Base-by-base conservation (phyloP, 2,329 filamentous ascomycete genomes). In the Xylariaceae sp. region DNA sequence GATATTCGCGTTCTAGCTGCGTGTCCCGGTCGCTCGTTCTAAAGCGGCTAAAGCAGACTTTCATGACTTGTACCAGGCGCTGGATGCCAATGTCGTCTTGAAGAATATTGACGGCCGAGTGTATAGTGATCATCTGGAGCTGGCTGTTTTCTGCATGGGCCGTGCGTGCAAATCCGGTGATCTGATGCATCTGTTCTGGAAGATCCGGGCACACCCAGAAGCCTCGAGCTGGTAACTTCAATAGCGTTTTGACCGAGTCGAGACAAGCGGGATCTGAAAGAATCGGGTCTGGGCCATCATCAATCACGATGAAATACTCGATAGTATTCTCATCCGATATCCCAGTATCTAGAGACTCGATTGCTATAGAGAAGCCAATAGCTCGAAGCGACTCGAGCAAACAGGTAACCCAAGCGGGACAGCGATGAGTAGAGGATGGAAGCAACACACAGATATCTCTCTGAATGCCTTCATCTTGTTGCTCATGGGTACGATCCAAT, bases 121-220 rank as follows among this genome's bases (percentile, higher is more conserved):
- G 58, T 14, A 58, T 17, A 6, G 56, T 58, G 11, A 39, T 52
- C 0, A 59, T 44, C 1, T 49, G 45, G 10, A 60, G 17, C 3
- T 52, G n/a, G 10, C 51, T 42, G 19, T 58, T 58, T 38, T 58
- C 56, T 4, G 56, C 52, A 17, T 60, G 58, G 3, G 58, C 58
- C 1, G 56, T 56, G 1, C 58, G 56, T 18, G 54, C 39, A 3
- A 60, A 17, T 11, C 58, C 58, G 5, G 39, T 41, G 17, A 58
- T 55, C 15, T 60, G 56, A 19, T 58, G 48, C 39, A 60, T 51
- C 6, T 47, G 11, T 6, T 32, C 5, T 11, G 51, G 53, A 5
- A 36, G 30, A 31, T 53, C 53, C 0, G 50, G 53, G 19, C 53
- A 44, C 14, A 60, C 10, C 58, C 58, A 60, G 3, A 60, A 0